phyloP scores from a whole-genome alignment of 305 asterid species.

The Nicotiana rustica region DNA sequence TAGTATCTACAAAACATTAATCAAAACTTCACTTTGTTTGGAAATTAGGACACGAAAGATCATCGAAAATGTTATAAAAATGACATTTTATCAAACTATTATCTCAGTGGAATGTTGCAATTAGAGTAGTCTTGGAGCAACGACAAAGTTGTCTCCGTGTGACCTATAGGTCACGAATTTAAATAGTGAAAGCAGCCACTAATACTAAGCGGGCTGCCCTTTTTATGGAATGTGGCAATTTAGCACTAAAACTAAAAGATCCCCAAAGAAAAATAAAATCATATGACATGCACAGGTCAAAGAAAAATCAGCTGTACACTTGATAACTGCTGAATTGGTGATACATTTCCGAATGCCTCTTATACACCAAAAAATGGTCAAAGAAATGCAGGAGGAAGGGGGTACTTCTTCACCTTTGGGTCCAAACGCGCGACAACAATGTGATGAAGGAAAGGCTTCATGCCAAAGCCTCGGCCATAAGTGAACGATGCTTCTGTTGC shows the following conservation, averaged over 20 bases:
- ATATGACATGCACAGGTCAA: not conserved
- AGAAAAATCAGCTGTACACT: constrained; percentile 17
- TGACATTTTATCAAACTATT: no score
- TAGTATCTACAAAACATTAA: no score
- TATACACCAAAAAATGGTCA: not conserved
- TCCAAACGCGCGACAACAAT: not conserved
- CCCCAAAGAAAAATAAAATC: not conserved
- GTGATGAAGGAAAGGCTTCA: constrained; percentile 35
- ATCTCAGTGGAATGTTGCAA: no score
- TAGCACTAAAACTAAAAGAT: not conserved
- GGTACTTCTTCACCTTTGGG: not conserved
- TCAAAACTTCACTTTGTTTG: no score
- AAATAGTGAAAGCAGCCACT: no score
- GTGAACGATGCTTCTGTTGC: constrained; percentile 78
- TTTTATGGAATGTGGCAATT: no score
- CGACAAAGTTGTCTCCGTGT: no score
- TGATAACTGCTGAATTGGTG: not conserved
- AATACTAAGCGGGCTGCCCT: no score
- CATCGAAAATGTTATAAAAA: no score
- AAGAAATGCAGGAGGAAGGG: not conserved
- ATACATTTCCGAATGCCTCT: constrained; percentile 2
- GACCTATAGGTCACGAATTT: no score
- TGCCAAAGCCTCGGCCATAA: constrained; percentile 74
- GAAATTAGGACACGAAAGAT: no score
- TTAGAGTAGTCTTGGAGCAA: no score